These are phyloP conservation scores for Biscogniauxia sp. DNA, from an alignment of 2,329 filamentous ascomycete genomes.

Conservation along the genomic window DNA sequence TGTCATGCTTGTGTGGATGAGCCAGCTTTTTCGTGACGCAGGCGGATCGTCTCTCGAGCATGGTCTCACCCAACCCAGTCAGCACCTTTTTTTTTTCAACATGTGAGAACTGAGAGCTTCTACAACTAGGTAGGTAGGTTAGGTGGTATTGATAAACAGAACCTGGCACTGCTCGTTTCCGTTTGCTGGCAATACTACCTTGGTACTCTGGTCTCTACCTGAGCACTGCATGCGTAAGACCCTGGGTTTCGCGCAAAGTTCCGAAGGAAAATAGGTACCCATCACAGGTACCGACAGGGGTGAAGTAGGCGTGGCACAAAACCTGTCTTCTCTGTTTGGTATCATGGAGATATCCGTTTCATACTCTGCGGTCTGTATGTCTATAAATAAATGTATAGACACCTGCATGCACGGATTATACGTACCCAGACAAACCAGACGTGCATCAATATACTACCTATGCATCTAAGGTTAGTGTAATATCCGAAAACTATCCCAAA, in stretches of 20 bases:
- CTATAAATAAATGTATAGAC: no score
- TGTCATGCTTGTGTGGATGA: not conserved
- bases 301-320: not conserved
- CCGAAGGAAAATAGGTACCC: not conserved
- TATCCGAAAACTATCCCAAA: no score
- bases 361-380: no score
- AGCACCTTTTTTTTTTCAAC: not conserved
- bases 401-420: no score
- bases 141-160: no score
- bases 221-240: not conserved
- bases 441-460: no score
- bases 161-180: no score
- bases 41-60: not conserved
- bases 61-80: conserved; percentile 5
- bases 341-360: not conserved
- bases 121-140: no score
- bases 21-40: not conserved
- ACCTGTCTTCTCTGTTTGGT: not conserved
- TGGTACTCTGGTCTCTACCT: no score
- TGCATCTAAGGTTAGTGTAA: no score
- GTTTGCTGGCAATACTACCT: no score
- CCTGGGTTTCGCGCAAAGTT: not conserved
- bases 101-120: not conserved
- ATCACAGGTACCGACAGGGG: not conserved
- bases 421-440: no score